Evolutionary conservation across 2,329 filamentous ascomycete species (phyloP).

Genomic region (Microdochium bolleyi): DNA sequence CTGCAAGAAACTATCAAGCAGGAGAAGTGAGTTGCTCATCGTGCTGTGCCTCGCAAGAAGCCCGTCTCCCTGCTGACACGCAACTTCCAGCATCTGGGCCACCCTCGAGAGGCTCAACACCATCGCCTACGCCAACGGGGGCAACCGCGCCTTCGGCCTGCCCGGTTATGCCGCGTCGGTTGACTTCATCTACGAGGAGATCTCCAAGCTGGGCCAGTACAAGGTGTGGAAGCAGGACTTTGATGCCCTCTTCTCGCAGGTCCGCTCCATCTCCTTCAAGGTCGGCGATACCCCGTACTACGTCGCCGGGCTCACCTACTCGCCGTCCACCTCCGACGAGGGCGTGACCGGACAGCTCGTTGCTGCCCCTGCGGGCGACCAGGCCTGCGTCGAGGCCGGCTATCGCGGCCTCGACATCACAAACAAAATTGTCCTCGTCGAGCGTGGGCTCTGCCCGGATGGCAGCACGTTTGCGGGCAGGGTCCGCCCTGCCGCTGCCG

Average conservation of each 20-base stretch:
- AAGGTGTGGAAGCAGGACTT: constrained; percentile 40
- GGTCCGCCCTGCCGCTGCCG: constrained; percentile 23
- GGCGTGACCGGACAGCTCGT: constrained; percentile 31
- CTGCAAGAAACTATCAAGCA: constrained; percentile 29
- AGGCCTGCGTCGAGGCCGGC: constrained; percentile 25
- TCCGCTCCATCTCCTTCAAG: constrained; percentile 29
- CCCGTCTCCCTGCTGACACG: neutral
- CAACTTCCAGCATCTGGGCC: constrained; percentile 27
- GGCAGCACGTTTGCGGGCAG: constrained; percentile 29
- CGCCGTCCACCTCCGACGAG: constrained; percentile 34
- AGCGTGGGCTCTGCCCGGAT: constrained; percentile 29
- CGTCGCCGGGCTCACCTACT: constrained; percentile 34
- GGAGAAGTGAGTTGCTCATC: constrained; percentile 19
- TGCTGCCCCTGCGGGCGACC: constrained; percentile 26
- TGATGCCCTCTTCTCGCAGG: constrained; percentile 30
- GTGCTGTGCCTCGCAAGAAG: neutral
- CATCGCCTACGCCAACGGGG: constrained; percentile 39
- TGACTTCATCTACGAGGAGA: constrained; percentile 37
- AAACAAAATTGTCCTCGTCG: constrained; percentile 29
- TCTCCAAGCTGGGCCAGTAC: constrained; percentile 27
- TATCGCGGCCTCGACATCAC: constrained; percentile 28
- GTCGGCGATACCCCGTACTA: constrained; percentile 25
- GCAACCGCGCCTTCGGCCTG: constrained; percentile 44
- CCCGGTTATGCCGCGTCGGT: constrained; percentile 40
- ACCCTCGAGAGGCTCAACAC: constrained; percentile 37